phyloP scores from a whole-genome alignment of 75 land plant species.

The Sequoiadendron giganteum region DNA sequence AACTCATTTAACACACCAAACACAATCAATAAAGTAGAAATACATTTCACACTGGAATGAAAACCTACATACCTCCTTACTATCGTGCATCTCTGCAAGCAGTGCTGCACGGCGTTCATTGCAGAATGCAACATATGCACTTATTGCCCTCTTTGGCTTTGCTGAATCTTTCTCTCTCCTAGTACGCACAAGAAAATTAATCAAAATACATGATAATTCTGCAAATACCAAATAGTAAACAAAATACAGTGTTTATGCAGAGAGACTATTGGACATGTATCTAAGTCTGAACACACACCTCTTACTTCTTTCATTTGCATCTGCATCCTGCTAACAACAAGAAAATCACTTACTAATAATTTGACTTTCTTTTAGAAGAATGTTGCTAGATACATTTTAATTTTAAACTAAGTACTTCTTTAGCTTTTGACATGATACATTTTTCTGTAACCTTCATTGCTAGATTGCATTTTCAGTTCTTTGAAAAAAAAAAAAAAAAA shows the following conservation, averaged over 20 bases:
- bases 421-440: not conserved
- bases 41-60: not conserved
- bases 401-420: not conserved
- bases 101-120: slow-evolving; percentile 64
- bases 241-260: not conserved
- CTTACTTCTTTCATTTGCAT: slow-evolving; percentile 49
- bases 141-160: slow-evolving; percentile 74
- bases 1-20: not conserved
- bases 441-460: not conserved
- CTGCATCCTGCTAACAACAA: slow-evolving; percentile 46
- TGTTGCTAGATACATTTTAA: not conserved
- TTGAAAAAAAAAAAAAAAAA: not conserved
- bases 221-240: too few relatives aligned
- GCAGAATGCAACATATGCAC: slow-evolving; percentile 59
- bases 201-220: not conserved
- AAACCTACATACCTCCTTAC: slow-evolving; percentile 44
- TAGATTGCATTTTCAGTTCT: not conserved
- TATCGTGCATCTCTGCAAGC: slow-evolving; percentile 39
- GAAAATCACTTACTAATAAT: not conserved
- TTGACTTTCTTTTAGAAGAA: not conserved
- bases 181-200: not conserved
- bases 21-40: not conserved
- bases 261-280: not conserved
- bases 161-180: slow-evolving; percentile 87
- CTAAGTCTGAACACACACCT: slow-evolving; percentile 25